Conservation (phyloP, 2,329 filamentous ascomycete genomes). For the Fusarium sp. region DNA sequence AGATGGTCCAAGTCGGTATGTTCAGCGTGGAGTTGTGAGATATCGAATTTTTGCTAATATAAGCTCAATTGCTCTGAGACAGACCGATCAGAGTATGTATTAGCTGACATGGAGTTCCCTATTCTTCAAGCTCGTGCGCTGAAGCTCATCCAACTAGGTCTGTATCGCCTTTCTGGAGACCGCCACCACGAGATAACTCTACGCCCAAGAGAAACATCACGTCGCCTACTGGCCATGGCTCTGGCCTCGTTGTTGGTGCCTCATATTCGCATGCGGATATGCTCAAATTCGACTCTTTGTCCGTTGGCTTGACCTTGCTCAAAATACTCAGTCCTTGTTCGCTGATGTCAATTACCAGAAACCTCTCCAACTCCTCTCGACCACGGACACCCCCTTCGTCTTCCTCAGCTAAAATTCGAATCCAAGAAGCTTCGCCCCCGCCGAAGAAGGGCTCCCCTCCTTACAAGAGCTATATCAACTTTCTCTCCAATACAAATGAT, state of each 20-base stretch:
- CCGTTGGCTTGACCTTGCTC: constrained; percentile 50
- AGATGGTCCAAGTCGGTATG: constrained; percentile 99
- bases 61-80: constrained; percentile 39
- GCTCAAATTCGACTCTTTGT: constrained; percentile 87
- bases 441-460: constrained; percentile 69
- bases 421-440: constrained; percentile 68
- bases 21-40: constrained; percentile 25
- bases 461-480: constrained; percentile 81
- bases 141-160: constrained; percentile 66
- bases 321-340: background rate
- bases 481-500: constrained; percentile 83
- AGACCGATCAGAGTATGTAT: constrained; percentile 74
- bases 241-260: constrained; percentile 86
- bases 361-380: constrained; percentile 70
- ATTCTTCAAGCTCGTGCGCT: constrained; percentile 38
- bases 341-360: constrained; percentile 57
- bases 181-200: constrained; percentile 64
- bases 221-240: constrained; percentile 63
- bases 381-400: constrained; percentile 82
- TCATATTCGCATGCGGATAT: constrained; percentile 97
- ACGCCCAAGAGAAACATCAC: constrained; percentile 63
- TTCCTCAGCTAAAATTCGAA: constrained; percentile 62
- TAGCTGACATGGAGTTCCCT: constrained; percentile 13
- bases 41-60: constrained; percentile 43
- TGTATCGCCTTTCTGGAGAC: constrained; percentile 88